Evolutionary conservation across 2,329 filamentous ascomycete species (phyloP).

Genomic region (Sphaerulina musiva): DNA sequence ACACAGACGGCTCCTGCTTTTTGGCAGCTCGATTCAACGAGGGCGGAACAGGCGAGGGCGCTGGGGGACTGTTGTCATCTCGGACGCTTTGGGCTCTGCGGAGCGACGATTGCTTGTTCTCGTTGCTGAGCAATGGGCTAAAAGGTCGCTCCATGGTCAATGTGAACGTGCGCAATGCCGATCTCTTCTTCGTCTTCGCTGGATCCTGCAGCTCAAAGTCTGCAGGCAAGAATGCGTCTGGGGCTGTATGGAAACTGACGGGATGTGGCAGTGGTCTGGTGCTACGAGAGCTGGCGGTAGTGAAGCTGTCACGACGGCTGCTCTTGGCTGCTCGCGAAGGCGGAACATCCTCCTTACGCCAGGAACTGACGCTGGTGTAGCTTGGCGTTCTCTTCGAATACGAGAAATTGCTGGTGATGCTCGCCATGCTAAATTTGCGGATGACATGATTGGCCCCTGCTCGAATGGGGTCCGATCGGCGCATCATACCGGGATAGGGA

Average conservation of each 20-base stretch:
- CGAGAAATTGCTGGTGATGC: conserved; percentile 68
- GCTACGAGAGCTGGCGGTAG: conserved; percentile 7
- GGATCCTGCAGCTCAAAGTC: conserved; percentile 41
- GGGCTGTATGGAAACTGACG: conserved; percentile 45
- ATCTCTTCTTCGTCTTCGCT: conserved; percentile 24
- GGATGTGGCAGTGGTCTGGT: conserved; percentile 18
- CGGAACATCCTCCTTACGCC: conserved; percentile 29
- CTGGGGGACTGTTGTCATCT: conserved; percentile 6
- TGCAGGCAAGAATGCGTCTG: conserved; percentile 43
- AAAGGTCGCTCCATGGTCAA: conserved; percentile 34
- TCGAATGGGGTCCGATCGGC: conserved; percentile 62
- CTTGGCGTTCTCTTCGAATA: conserved; percentile 66
- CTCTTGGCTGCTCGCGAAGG: conserved; percentile 11
- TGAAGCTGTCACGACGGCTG: conserved; percentile 12
- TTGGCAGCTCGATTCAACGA: not conserved
- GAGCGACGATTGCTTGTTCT: conserved; percentile 22
- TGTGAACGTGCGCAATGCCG: conserved; percentile 28
- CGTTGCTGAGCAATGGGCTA: conserved; percentile 25
- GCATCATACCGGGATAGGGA: conserved; percentile 75
- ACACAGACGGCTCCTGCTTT: conserved; percentile 13
- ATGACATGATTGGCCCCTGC: conserved; percentile 81
- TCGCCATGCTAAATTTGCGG: conserved; percentile 77
- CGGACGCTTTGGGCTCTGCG: conserved; percentile 31
- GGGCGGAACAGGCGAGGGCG: conserved; percentile 6
- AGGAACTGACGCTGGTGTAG: conserved; percentile 36